Evolutionary conservation across 2,329 filamentous ascomycete species (phyloP), one percentile per base, ranked within the genome.

Genomic region (Gremmenia infestans): DNA sequence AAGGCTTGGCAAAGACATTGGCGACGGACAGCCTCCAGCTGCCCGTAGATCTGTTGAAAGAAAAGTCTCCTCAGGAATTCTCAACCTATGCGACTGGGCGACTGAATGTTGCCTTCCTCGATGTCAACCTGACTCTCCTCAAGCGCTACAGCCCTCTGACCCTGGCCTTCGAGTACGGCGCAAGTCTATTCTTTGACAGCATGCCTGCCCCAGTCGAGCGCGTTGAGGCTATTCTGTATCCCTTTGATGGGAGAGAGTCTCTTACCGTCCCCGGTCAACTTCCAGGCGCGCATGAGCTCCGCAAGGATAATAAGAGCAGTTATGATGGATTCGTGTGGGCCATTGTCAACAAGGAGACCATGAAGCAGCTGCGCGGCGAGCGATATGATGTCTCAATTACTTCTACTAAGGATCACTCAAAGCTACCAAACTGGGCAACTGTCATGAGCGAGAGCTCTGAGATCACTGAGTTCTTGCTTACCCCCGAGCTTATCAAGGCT

Each of bases 391-490:
- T 97, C 53, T 96, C 90, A 52, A 82, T 99, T 64, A 97, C 94
- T 43, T 85, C 86, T 62, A 97, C 93, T 70, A 96, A 96, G 80
- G 94, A 99, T 68, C 84, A 92, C 74, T 71, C 87, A 54, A 97
- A 96, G 78, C 83, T 99, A 36, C 93, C 94, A 36, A 75, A 81
- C 61, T 99, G 92, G 92, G 79, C 87, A 54, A 96, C 91, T 12
- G 84, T 97, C 69, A 97, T 99, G 94, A 95, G 86, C 69, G 94
- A 99, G 79, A 96, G 87, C 73, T 91, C 92, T 56, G 94, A 97
- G 75, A 87, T 99, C 66, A 97, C 92, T 12, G 89, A 97, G 47
- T 78, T 84, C 6, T 77, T 99, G 63, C 81, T 99, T 50, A 96
- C 91, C 4, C 81, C 88, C n/a, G 93, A 97, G 66, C 80, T 99